These are phyloP conservation scores for Zasmidium citrigriseum DNA, from an alignment of 2,329 filamentous ascomycete species.

Conservation along the genomic window DNA sequence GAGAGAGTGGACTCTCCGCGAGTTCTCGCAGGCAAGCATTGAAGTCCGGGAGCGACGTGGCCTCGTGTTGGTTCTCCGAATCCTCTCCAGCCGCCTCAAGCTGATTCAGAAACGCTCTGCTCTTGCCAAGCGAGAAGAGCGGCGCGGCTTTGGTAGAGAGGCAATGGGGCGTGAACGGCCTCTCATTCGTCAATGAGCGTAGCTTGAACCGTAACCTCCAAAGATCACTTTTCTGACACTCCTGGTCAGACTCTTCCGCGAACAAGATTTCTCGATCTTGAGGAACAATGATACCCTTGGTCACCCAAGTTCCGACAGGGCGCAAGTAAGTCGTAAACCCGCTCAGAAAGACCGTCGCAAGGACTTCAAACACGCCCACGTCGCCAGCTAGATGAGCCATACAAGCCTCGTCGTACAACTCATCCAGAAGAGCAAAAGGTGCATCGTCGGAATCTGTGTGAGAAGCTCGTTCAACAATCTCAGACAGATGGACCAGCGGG, in stretches of 20 bases:
- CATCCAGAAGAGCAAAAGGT: conserved; percentile 74
- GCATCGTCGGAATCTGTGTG: conserved; percentile 44
- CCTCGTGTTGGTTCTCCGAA: neutral
- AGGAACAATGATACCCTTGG: conserved; percentile 66
- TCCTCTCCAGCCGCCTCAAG: conserved; percentile 48
- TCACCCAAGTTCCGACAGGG: conserved; percentile 83
- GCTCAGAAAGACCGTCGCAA: conserved; percentile 72
- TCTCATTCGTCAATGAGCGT: conserved; percentile 59
- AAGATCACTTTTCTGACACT: conserved; percentile 63
- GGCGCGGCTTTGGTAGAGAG: conserved; percentile 67
- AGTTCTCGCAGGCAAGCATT: conserved; percentile 4
- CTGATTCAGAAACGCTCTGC: conserved; percentile 77
- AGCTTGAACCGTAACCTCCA: conserved; percentile 78
- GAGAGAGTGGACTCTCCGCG: conserved; percentile 33
- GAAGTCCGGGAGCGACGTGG: conserved; percentile 7
- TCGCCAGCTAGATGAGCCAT: conserved; percentile 71
- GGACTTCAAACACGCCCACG: conserved; percentile 59
- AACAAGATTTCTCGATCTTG: conserved; percentile 69
- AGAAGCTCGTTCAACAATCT: conserved; percentile 53
- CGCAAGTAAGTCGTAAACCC: conserved; percentile 81
- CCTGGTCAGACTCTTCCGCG: conserved; percentile 58
- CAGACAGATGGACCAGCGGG: conserved; percentile 62
- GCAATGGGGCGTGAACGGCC: conserved; percentile 71
- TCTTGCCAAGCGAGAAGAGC: conserved; percentile 88
- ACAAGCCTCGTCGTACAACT: conserved; percentile 71